These are phyloP conservation scores for Chrysophaeum taylorii DNA, from an alignment of 352 stramenopile genomes.

Conservation along the genomic window DNA sequence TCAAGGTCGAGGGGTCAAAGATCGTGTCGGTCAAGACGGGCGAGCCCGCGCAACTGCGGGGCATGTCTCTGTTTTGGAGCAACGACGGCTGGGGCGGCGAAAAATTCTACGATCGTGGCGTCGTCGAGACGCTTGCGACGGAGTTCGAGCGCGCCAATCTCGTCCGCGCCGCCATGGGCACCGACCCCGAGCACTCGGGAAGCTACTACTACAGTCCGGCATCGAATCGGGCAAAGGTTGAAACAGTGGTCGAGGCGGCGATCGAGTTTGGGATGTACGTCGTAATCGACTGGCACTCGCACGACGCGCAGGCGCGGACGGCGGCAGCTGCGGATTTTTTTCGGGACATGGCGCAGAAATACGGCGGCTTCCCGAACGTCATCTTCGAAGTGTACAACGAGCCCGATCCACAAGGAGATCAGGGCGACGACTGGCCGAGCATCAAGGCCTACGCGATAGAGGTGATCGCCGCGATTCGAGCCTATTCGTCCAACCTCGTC, in stretches of 20 bases:
- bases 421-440: not conserved
- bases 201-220: not conserved
- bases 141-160: not conserved
- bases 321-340: conserved; percentile 9
- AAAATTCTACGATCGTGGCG: conserved; percentile 3
- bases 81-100: not conserved
- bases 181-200: not conserved
- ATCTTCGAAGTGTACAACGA: conserved; percentile 17
- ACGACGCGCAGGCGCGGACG: conserved; percentile 1
- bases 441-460: not conserved
- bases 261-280: conserved; percentile 12
- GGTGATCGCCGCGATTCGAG: conserved; percentile 1
- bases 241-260: not conserved
- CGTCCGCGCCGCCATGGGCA: conserved; percentile 5
- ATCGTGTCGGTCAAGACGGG: not conserved
- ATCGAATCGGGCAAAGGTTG: not conserved
- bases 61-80: conserved; percentile 13
- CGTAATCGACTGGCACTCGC: conserved; percentile 15
- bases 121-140: not conserved
- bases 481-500: conserved; percentile 4
- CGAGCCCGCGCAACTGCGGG: conserved; percentile 11
- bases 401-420: no score
- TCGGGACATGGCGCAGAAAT: conserved; percentile 5
- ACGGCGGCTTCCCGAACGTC: not conserved
- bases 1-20: not conserved